A percentile compares a stretch with the other conserved stretches of the same genome.
These are phyloP conservation scores for Penicillium canescens DNA, from an alignment of 495 filamentous ascomycete genomes.

Conservation along the genomic window DNA sequence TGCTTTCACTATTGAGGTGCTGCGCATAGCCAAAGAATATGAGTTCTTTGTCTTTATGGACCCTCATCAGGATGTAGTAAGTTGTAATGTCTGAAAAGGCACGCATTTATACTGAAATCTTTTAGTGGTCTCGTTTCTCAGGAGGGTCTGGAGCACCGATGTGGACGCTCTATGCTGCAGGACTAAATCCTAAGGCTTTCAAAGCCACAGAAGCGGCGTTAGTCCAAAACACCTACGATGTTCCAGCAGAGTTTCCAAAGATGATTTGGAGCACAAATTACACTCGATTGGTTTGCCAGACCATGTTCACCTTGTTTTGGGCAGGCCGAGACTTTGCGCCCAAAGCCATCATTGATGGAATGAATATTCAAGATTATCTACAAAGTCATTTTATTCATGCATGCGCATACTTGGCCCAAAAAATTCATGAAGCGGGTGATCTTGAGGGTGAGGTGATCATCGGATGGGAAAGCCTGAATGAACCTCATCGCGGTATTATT, in stretches of 20 bases:
- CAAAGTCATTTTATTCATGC: slow-evolving; percentile 84
- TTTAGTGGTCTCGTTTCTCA: slow-evolving; percentile 87
- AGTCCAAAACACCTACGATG: slow-evolving; percentile 92
- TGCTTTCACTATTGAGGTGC: slow-evolving; percentile 78
- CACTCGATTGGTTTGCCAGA: slow-evolving; percentile 78
- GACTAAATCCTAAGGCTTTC: slow-evolving; percentile 82
- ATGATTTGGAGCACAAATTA: slow-evolving; percentile 99
- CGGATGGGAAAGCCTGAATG: slow-evolving; percentile 94
- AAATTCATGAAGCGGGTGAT: slow-evolving; percentile 88
- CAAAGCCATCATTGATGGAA: slow-evolving; percentile 89
- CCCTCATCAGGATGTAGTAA: slow-evolving; percentile 91
- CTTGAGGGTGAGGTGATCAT: slow-evolving; percentile 86
- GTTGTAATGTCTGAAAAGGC: slow-evolving; percentile 25
- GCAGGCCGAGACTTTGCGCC: slow-evolving; percentile 92
- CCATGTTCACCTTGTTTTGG: slow-evolving; percentile 94
- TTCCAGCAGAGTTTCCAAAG: slow-evolving; percentile 86
- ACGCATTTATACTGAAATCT: slow-evolving; percentile 15
- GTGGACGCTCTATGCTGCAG: slow-evolving; percentile 96
- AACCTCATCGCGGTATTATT: slow-evolving; percentile 87
- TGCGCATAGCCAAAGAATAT: slow-evolving; percentile 83
- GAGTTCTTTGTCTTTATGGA: slow-evolving; percentile 98
- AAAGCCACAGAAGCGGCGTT: slow-evolving; percentile 86
- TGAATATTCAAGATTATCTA: slow-evolving; percentile 96
- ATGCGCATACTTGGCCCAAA: slow-evolving; percentile 73
- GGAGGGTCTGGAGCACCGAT: slow-evolving; percentile 95